Evolutionary conservation across 2,329 filamentous ascomycete species (phyloP).

Genomic region (Aspergillus sp.): DNA sequence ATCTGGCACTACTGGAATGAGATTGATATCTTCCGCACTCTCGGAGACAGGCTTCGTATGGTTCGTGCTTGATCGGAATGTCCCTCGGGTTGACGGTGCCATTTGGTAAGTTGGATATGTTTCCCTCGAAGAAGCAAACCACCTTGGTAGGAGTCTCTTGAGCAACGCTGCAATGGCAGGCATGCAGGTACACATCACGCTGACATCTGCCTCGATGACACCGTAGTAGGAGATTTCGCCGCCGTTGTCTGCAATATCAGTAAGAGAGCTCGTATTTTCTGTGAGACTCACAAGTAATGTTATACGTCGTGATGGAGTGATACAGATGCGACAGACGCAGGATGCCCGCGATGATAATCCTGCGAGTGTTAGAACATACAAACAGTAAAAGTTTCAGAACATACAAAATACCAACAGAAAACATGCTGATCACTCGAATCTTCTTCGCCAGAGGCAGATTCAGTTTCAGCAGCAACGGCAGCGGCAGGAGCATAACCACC

Average conservation of each 20-base stretch:
- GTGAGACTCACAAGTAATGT: constrained; percentile 4
- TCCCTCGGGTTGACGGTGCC: too few species aligned
- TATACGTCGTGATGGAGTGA: constrained; percentile 7
- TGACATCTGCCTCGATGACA: constrained; percentile 6
- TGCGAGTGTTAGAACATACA: not conserved
- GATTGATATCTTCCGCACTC: too few species aligned
- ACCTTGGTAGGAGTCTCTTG: constrained; percentile 1
- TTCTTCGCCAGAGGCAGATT: constrained; percentile 6
- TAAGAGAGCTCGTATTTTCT: not conserved
- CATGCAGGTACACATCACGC: constrained; percentile 12
- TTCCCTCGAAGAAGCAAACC: not conserved
- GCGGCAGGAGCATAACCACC: constrained; percentile 2
- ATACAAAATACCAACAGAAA: constrained; percentile 5
- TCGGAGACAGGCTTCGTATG: too few species aligned
- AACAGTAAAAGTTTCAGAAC: not conserved
- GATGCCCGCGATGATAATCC: constrained; percentile 6
- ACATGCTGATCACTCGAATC: constrained; percentile 4
- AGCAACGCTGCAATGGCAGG: constrained; percentile 4
- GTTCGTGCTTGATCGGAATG: too few species aligned
- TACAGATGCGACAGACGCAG: constrained; percentile 7
- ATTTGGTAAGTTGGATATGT: not conserved
- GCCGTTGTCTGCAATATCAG: constrained; percentile 3
- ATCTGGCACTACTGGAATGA: not conserved
- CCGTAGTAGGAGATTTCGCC: constrained; percentile 7
- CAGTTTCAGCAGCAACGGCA: not conserved